Base-by-base conservation (phyloP, 2,329 filamentous ascomycete genomes). In the Aspergillus sp. region DNA sequence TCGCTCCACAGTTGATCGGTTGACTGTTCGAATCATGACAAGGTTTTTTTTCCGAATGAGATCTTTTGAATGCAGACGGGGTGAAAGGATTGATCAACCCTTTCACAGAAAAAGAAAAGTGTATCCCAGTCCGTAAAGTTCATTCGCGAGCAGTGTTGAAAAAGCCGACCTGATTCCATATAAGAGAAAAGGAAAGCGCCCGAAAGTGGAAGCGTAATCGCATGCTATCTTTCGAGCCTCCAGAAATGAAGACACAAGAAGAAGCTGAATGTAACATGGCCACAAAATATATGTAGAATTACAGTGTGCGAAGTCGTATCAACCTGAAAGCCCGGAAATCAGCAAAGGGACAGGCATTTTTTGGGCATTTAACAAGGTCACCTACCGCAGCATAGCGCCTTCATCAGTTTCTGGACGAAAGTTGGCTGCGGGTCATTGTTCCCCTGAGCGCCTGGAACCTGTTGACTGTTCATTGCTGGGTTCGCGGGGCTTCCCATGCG, bases 391-490 rank as follows among this genome's bases (percentile, higher is more conserved):
- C 91, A 97, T 46, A 96, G 75, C 47, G 83, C 81, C 77, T 93
- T 95, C 80, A 91, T 86, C 65, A 96, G 77, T 76, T 96, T 96
- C 73, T 95, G 87, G 73, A 90, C 83, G 52, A 89, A 87, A 46
- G 84, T 85, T 37, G 83, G 86, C 65, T 91, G 86, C 54, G 83
- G 77, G 64, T 93, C 85, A 57, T 77, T 73, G 53, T 67, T 68
- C 36, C 75, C 74, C 52, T 77, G 76, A 75, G 76, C 56, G 65
- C 73, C 61, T 70, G 79, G 65, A 70, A 71, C 61, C 52, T 77
- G 71, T 62, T 79, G 78, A 53, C 76, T 73, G 48, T 74, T 78
- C 72, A 82, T 74, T 47, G 76, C 79, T 46, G 77, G 74, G 61
- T 83, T 81, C 13, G 63, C 62, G 26, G 73, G 71, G 49, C 71